These are phyloP conservation scores for Agaricales sp. DNA, from an alignment of 1,284 basidiomycete species.

Conservation along the genomic window DNA sequence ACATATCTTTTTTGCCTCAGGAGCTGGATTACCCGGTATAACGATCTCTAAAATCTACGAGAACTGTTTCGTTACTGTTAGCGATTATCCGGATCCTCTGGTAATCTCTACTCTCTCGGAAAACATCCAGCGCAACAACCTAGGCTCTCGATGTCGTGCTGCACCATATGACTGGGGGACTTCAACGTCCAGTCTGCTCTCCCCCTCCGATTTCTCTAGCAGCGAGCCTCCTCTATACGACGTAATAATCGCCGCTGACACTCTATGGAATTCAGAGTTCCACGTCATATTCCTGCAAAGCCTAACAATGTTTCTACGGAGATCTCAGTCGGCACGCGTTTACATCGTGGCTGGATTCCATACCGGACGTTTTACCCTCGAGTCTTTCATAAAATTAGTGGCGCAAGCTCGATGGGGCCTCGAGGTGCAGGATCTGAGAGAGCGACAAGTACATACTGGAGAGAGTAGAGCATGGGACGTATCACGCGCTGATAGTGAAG, in stretches of 20 bases:
- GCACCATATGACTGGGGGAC: conserved; percentile 57
- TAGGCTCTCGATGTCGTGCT: conserved; percentile 32
- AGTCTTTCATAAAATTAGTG: conserved; percentile 40
- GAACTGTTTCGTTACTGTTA: conserved; percentile 36
- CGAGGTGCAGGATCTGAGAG: conserved; percentile 33
- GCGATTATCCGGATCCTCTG: conserved; percentile 62
- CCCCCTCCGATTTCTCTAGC: conserved; percentile 12
- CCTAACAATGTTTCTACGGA: conserved; percentile 35
- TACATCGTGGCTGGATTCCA: conserved; percentile 63
- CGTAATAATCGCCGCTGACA: conserved; percentile 60
- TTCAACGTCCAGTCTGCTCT: conserved; percentile 28
- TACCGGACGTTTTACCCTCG: conserved; percentile 61
- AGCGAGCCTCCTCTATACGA: too few relatives aligned
- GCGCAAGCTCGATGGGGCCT: conserved; percentile 25
- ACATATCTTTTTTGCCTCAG: too few relatives aligned
- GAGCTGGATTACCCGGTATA: conserved; percentile 63
- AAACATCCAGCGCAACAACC: conserved; percentile 44
- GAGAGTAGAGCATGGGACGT: conserved; percentile 41
- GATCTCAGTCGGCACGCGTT: conserved; percentile 31
- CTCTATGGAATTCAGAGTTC: conserved; percentile 58
- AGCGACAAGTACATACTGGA: conserved; percentile 33
- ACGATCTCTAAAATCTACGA: conserved; percentile 40
- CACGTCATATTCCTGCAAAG: conserved; percentile 45
- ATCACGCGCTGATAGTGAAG: conserved; percentile 36
- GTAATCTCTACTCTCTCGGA: conserved; percentile 46